Evolutionary conservation across 176 grass and related monocot genomes (phyloP).

Genomic region (Eleusine coracana): DNA sequence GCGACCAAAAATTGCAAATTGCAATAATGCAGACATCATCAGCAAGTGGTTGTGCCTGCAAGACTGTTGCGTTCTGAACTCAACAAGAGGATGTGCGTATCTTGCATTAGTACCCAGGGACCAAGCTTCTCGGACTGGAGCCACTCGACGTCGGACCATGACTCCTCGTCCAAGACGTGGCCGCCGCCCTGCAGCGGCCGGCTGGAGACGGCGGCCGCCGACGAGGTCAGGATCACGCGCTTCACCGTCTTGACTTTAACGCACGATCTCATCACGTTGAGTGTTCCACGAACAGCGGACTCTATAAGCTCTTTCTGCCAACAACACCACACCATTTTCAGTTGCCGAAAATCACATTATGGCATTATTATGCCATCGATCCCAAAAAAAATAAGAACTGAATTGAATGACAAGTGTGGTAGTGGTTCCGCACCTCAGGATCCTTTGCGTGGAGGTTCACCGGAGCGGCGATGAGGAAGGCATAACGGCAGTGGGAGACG

Average conservation of each 20-base stretch:
- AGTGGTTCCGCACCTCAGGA: not conserved
- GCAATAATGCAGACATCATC: not conserved
- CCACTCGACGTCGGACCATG: slow-evolving; percentile 68
- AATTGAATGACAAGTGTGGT: not conserved
- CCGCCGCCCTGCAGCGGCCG: slow-evolving; percentile 32
- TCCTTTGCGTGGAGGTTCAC: not conserved
- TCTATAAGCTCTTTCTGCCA: slow-evolving; percentile 61
- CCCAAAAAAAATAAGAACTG: too few relatives aligned
- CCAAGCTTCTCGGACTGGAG: slow-evolving; percentile 27
- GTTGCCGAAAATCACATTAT: not conserved
- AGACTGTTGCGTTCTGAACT: not conserved
- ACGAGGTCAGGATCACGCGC: slow-evolving; percentile 69
- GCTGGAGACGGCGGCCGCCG: slow-evolving; percentile 36
- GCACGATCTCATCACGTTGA: slow-evolving; percentile 77
- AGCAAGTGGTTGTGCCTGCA: not conserved
- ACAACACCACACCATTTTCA: not conserved
- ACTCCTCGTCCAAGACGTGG: not conserved
- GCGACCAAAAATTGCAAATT: not conserved
- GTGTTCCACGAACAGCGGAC: slow-evolving; percentile 35
- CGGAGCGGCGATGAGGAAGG: slow-evolving; percentile 31
- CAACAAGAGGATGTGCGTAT: not conserved
- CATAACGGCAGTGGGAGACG: slow-evolving; percentile 10
- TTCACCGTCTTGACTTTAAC: slow-evolving; percentile 50
- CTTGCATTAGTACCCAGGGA: slow-evolving; percentile 38
- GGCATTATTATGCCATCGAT: not conserved